Conservation (phyloP, 257 asterid species). For the Rubia yunnanensis region DNA sequence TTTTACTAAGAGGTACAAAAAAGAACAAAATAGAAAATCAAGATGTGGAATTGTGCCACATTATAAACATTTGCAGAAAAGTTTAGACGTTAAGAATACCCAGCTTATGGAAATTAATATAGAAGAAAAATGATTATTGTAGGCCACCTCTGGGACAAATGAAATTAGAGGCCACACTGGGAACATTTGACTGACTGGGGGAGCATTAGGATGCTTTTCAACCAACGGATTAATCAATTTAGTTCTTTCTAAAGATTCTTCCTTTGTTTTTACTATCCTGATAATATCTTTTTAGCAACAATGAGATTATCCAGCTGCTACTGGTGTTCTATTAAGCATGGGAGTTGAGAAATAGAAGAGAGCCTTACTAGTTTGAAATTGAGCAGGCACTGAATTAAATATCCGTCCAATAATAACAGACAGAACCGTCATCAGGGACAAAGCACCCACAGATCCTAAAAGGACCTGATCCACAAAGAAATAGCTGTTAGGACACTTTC, state of each 20-base stretch:
- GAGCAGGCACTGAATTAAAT: slow-evolving; percentile 93
- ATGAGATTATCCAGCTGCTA: neutral
- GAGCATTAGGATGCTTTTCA: neutral
- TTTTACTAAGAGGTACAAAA: neutral
- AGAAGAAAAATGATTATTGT: neutral
- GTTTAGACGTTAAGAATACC: neutral
- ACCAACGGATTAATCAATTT: neutral
- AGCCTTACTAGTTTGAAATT: slow-evolving; percentile 89
- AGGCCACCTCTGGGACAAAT: neutral
- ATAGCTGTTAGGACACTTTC: slow-evolving; percentile 10
- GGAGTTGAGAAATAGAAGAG: neutral
- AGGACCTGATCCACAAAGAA: slow-evolving; percentile 55
- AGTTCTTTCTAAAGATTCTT: neutral
- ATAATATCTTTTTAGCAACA: neutral
- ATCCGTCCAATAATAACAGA: slow-evolving; percentile 82
- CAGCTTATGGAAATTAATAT: neutral
- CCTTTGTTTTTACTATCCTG: neutral
- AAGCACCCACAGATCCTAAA: slow-evolving; percentile 94
- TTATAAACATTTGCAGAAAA: too few relatives aligned
- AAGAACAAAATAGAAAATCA: neutral
- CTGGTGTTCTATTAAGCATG: neutral
- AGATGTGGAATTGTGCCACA: neutral
- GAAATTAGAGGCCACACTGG: neutral
- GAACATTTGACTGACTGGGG: neutral
- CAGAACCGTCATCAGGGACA: slow-evolving; percentile 80